Percentiles rank a stretch among this genome's conserved stretches.
phyloP scores from a whole-genome alignment of 495 filamentous ascomycete species.

The Hypoxylon fuscum region DNA sequence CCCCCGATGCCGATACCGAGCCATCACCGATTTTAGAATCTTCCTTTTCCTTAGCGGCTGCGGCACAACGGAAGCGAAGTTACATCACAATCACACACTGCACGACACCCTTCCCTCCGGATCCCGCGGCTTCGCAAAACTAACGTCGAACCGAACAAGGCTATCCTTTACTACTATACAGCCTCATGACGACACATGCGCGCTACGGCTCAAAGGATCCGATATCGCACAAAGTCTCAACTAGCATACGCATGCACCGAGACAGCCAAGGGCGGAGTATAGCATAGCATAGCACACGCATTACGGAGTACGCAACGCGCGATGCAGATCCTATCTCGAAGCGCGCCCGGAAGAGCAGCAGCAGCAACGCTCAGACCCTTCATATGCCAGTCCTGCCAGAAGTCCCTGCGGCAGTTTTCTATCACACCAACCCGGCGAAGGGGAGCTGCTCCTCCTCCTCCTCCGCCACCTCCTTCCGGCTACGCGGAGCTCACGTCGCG shows the following conservation, averaged over 20 bases:
- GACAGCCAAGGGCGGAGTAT: background rate
- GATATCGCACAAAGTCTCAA: slow-evolving; percentile 3
- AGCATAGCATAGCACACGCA: background rate
- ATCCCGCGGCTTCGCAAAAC: slow-evolving; percentile 6
- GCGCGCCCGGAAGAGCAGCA: slow-evolving; percentile 3
- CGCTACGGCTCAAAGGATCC: background rate
- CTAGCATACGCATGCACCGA: background rate
- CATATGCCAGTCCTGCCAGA: slow-evolving; percentile 40
- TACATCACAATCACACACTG: slow-evolving; percentile 30
- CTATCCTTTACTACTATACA: background rate
- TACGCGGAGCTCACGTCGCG: slow-evolving; percentile 70
- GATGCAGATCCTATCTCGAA: slow-evolving; percentile 11
- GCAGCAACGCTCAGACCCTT: slow-evolving; percentile 19
- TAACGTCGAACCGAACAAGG: background rate
- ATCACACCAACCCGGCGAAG: slow-evolving; percentile 17
- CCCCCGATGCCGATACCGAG: slow-evolving; percentile 20
- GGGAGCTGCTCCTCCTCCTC: slow-evolving; percentile 27
- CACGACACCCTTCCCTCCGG: slow-evolving; percentile 16
- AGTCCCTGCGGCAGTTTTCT: slow-evolving; percentile 27
- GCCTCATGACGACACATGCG: background rate
- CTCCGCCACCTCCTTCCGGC: slow-evolving; percentile 56
- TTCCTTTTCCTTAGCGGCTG: too few species aligned
- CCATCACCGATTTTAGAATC: slow-evolving; percentile 21
- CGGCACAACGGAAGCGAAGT: slow-evolving; percentile 9
- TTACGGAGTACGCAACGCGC: background rate